Base-by-base conservation (phyloP, 2,329 filamentous ascomycete genomes). In the Aureobasidium uvarum region DNA sequence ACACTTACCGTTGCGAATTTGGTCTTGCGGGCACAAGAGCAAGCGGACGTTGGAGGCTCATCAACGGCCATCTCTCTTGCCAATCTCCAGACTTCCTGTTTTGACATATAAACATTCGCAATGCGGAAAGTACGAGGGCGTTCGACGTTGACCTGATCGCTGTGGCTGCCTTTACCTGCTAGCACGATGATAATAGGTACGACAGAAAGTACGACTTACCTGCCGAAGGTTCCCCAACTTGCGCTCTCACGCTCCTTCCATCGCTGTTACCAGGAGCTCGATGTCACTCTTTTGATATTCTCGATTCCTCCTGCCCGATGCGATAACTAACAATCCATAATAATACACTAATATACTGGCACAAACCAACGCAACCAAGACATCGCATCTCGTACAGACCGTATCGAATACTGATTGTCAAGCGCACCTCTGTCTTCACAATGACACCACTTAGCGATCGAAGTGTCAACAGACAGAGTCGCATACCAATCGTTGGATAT, bases 401-500 rank as follows among this genome's bases (percentile, higher is more conserved):
- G 36, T 10, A 55, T 14, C 5, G 23, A 7, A 28, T n/a, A 28
- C n/a, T 20, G 36, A 11, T 18, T 23, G 7, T 39, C 33, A 36
- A 41, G 5, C 7, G 11, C 1, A 43, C 41, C 23, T 45, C 56
- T 23, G 16, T 14, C 20, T 58, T 16, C 38, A 63, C 2, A 20
- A 66, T 66, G 65, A 39, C 46, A 25, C 69, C 71, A 62, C 69
- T 72, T 50, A 65, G 64, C 28, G 69, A 71, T 41, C 69, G 70
- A 33, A 66, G 69, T 62, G 58, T 65, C 62, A 72, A 71, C 56
- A 67, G 67, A 20, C 68, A 69, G 31, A 65, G 54, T 31, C 60
- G 38, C 54, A 59, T 52, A 20, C 52, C 62, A 1, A 10, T 56
- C 2, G 62, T 48, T 20, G 62, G 51, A 10, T 14, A 20, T 25